These are phyloP conservation scores for Cytidiella melzeri DNA, from an alignment of 768 basidiomycete species.

Conservation along the genomic window DNA sequence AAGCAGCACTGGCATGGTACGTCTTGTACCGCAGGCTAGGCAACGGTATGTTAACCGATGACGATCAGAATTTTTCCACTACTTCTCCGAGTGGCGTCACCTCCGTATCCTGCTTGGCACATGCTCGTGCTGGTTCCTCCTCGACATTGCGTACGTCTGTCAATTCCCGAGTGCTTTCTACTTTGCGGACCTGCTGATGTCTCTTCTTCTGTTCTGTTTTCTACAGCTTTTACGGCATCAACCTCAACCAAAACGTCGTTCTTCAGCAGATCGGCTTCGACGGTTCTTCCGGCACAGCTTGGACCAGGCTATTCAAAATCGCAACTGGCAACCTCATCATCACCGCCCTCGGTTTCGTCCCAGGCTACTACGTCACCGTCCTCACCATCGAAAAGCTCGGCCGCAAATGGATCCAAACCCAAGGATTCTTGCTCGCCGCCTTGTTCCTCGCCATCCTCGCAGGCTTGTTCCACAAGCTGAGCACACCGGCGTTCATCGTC, in stretches of 20 bases:
- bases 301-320: slow-evolving; percentile 63
- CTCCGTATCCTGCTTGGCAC: slow-evolving; percentile 64
- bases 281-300: slow-evolving; percentile 48
- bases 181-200: too few species aligned
- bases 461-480: slow-evolving; percentile 51
- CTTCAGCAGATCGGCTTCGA: slow-evolving; percentile 66
- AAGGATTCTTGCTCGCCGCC: slow-evolving; percentile 67
- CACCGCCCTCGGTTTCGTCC: slow-evolving; percentile 70
- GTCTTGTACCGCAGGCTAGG: neutral
- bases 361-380: slow-evolving; percentile 68
- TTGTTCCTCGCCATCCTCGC: slow-evolving; percentile 69
- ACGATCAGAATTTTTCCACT: slow-evolving; percentile 45
- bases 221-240: slow-evolving; percentile 68
- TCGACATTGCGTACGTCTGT: slow-evolving; percentile 56
- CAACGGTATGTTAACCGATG: neutral
- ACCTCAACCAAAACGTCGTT: slow-evolving; percentile 72
- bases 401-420: slow-evolving; percentile 69
- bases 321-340: slow-evolving; percentile 66
- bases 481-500: slow-evolving; percentile 59
- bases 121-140: slow-evolving; percentile 64
- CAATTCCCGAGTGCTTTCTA: too few species aligned
- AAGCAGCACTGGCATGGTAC: slow-evolving; percentile 48
- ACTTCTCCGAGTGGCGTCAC: slow-evolving; percentile 73
- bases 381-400: slow-evolving; percentile 69
- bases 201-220: neutral